Percentiles rank a stretch among this genome's conserved stretches.
These are phyloP conservation scores for Panus rudis DNA, from an alignment of 768 basidiomycete species.

Conservation along the genomic window DNA sequence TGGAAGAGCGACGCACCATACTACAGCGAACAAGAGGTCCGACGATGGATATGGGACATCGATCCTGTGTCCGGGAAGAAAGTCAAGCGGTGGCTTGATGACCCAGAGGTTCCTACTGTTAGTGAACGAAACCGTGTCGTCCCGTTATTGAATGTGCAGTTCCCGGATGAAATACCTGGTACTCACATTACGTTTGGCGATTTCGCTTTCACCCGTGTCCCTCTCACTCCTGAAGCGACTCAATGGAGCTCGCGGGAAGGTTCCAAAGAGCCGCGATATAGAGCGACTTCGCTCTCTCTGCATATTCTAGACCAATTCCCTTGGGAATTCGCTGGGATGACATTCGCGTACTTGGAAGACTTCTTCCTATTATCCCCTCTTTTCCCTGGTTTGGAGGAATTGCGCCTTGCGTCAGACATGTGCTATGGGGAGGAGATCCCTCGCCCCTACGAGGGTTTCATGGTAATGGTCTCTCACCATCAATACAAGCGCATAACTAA, in stretches of 20 bases:
- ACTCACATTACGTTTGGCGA: background rate
- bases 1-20: conserved; percentile 2
- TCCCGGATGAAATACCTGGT: background rate
- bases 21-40: background rate
- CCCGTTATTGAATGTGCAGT: too few species aligned
- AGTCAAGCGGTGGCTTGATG: background rate
- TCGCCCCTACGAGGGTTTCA: too few species aligned
- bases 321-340: background rate
- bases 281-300: conserved; percentile 4
- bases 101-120: background rate
- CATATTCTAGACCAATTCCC: background rate
- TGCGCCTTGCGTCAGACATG: background rate
- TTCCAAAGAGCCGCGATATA: conserved; percentile 3
- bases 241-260: conserved; percentile 1
- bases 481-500: too few species aligned
- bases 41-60: background rate
- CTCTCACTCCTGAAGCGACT: conserved; percentile 1
- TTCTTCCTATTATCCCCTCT: too few species aligned
- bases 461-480: too few species aligned
- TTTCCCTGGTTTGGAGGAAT: background rate
- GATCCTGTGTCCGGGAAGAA: background rate
- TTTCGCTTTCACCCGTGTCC: conserved; percentile 3
- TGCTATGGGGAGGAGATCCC: too few species aligned
- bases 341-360: background rate
- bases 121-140: background rate